Base-by-base conservation (phyloP, 805 yeast genomes). In the Deakozyma indianensis region DNA sequence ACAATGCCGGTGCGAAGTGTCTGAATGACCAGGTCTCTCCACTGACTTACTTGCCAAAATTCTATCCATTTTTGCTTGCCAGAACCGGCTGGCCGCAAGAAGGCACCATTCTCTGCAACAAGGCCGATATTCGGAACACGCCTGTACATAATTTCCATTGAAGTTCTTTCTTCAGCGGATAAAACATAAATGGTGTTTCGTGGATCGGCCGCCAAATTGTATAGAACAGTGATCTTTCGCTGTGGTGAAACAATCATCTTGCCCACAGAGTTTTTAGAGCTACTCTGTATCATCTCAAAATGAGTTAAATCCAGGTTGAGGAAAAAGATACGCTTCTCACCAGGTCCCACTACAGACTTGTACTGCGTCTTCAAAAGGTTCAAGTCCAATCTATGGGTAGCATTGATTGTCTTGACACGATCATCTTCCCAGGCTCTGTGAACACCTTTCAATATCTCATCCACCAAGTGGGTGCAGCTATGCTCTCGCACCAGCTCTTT, bases 51-150 rank as follows among this genome's bases (percentile, higher is more conserved):
- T 47, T 75, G 74, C 24, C 77, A 75, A 21, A 81, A 67, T 1
- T 81, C 70, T 42, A 73, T 62, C 94, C 94, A 85, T 11, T 67
- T 62, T 15, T 67, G 61, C 23, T 47, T 40, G 16, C 45, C 50
- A 15, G 45, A 48, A 5, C 57, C 58, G 32, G 49, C 51, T 9
- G 54, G 53, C 22, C 62, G 78, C 27, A 90, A 70, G 55, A 74
- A 85, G 0, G 86, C 94, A 29, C 97, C 97, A 57, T 81, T 80
- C 61, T 88, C 97, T 1, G 96, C 94, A 50, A 90, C 78, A 44
- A 90, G 66, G 0, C 96, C 96, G 24, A 88, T 56, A 35, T 75
- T 75, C 1, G 81, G 75, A 3, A 77, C 71, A 52, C 85, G 72
- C 18, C 80, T 69, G 63, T 80, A 87, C 45, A 77, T 64, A 45